phyloP scores from a whole-genome alignment of 2,329 filamentous ascomycete species.

The Verticillium dahliae region DNA sequence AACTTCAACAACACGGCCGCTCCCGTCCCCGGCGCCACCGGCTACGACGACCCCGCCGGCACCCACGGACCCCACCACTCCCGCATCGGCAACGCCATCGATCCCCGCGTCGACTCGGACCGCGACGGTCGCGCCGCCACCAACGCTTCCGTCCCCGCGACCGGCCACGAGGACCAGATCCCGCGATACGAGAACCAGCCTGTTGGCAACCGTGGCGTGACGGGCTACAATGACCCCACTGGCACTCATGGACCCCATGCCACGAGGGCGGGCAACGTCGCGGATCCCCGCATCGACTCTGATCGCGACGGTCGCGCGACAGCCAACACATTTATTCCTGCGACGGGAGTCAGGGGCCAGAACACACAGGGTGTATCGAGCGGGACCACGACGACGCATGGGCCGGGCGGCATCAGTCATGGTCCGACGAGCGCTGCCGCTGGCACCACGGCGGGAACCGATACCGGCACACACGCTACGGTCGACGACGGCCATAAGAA shows the following conservation, averaged over 20 bases:
- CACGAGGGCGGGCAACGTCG: conserved; percentile 36
- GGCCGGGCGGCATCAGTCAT: background rate
- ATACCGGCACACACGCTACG: background rate
- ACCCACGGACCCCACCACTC: conserved; percentile 34
- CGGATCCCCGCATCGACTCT: conserved; percentile 45
- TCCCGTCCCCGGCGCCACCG: background rate
- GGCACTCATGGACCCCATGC: conserved; percentile 33
- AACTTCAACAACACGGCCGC: conserved; percentile 3
- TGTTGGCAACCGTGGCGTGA: background rate
- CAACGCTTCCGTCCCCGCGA: background rate
- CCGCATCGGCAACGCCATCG: conserved; percentile 37
- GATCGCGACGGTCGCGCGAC: conserved; percentile 33
- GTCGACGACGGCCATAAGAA: background rate
- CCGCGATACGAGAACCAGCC: background rate
- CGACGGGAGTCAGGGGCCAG: background rate
- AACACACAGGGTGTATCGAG: background rate
- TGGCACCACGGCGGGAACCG: background rate
- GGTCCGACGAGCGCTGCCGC: background rate
- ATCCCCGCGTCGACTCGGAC: conserved; percentile 47
- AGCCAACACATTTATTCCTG: background rate
- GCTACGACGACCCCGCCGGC: conserved; percentile 17
- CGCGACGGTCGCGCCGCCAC: conserved; percentile 27
- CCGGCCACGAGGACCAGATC: background rate
- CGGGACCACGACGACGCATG: background rate
- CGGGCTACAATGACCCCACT: conserved; percentile 12